Base-by-base conservation (phyloP, 768 basidiomycete species). In the Macrolepiota albuminosa region DNA sequence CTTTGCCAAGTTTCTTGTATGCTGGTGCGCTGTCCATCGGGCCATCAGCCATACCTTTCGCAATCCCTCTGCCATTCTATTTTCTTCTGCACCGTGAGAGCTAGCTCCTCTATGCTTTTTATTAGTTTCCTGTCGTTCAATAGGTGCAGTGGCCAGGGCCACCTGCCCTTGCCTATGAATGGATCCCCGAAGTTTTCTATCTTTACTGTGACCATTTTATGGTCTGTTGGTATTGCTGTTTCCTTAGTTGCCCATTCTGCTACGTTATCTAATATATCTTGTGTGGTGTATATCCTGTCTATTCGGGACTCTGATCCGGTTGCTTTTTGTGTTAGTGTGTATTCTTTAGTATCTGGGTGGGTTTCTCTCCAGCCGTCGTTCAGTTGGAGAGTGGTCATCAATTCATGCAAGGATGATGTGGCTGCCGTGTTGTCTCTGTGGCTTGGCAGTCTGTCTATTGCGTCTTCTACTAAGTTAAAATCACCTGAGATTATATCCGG, bases 201-300 rank as follows among this genome's bases (percentile, higher is more conserved):
- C 29, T 29, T 29, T 29, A 29, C 29, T 29, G 29, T 29, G 29
- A 29, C 29, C 29, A 29, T 29, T 4, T 29, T 29, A 29, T 29
- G 47, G 47, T 48, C 47, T 6, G 47, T 29, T 9, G 47, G 47
- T 26, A 48, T 48, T 16, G 26, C 7, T 6, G 31, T 31, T 4
- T 48, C 47, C 3, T 5, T 10, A 1, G 13, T 48, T 10, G 8
- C 47, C 47, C 47, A 48, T 2, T 1, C 6, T 3, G 4, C 13
- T 4, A 10, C 18, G 6, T 48, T 24, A 9, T 48, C 11, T 0
- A 10, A 1, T 48, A 56, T 31, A 1, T 26, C 16, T 1, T 10
- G 11, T 2, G 54, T 43, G 0, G n/a, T 21, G 42, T 56, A 56
- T 43, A 56, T 56, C 3, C 54, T 36, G 18, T 56, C 54, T 43